These are phyloP conservation scores for Salix brachista DNA, from an alignment of 345 rosid genomes.

Conservation along the genomic window DNA sequence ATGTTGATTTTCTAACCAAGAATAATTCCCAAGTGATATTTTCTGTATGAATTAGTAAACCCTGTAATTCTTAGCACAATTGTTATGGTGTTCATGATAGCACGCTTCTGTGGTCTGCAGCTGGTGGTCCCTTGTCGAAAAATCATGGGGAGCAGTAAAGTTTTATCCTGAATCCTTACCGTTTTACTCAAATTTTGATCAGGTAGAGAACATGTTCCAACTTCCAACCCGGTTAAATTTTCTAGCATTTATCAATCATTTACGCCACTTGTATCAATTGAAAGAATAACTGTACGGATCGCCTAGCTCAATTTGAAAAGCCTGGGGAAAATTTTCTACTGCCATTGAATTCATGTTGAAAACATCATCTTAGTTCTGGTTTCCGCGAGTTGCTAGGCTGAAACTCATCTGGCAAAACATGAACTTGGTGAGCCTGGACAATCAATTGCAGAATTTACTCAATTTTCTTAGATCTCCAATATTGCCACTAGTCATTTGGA, in stretches of 20 bases:
- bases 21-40: neutral
- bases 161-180: conserved; percentile 62
- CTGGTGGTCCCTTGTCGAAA: conserved; percentile 87
- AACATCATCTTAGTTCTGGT: too few species aligned
- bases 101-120: conserved; percentile 25
- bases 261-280: neutral
- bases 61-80: neutral
- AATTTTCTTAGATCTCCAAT: neutral
- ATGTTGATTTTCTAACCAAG: neutral
- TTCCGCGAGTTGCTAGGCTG: too few species aligned
- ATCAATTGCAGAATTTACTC: neutral
- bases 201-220: conserved; percentile 31
- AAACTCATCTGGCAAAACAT: too few species aligned
- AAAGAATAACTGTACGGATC: too few species aligned
- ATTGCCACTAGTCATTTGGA: neutral
- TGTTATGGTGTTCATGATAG: neutral
- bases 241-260: too few species aligned
- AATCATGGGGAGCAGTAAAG: conserved; percentile 69
- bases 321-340: too few species aligned
- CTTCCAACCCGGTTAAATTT: neutral
- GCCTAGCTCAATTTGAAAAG: too few species aligned
- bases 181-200: conserved; percentile 82
- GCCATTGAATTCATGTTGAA: too few species aligned
- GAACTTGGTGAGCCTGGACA: too few species aligned
- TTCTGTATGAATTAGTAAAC: too few species aligned